These are phyloP conservation scores for Yamadazyma philogaea DNA, from an alignment of 805 yeast species.

Conservation along the genomic window DNA sequence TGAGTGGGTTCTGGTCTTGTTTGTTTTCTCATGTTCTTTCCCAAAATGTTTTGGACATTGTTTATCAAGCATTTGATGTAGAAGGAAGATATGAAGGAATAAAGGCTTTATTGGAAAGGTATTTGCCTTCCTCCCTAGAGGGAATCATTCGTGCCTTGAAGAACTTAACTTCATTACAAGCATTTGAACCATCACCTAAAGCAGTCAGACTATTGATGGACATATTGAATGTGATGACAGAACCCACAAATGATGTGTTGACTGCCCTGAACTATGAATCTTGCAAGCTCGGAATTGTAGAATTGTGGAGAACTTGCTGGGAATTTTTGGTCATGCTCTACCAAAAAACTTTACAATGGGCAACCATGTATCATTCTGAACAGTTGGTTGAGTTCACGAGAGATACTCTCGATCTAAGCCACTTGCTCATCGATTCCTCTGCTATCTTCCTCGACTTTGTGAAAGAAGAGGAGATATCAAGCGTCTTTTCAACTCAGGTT, in stretches of 20 bases:
- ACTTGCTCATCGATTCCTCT: conserved; percentile 62
- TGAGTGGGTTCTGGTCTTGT: conserved; percentile 72
- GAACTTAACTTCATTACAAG: conserved; percentile 44
- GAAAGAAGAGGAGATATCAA: conserved; percentile 3
- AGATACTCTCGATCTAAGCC: conserved; percentile 79
- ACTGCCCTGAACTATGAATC: conserved; percentile 5
- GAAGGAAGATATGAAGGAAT: conserved; percentile 74
- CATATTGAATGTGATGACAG: conserved; percentile 57
- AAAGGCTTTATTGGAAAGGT: conserved; percentile 45
- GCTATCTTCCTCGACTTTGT: conserved; percentile 8
- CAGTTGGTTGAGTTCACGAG: conserved; percentile 77
- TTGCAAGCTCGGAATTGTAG: conserved; percentile 1
- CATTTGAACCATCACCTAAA: conserved; percentile 72
- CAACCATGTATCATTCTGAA: conserved; percentile 52
- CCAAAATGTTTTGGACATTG: conserved; percentile 66
- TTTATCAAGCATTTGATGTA: conserved; percentile 70
- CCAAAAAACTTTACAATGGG: conserved; percentile 71
- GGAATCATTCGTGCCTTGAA: conserved; percentile 49
- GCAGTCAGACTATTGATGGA: conserved; percentile 76
- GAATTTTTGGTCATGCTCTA: conserved; percentile 64
- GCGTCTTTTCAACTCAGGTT: conserved; percentile 29
- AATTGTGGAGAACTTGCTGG: conserved; percentile 76
- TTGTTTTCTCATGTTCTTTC: conserved; percentile 64
- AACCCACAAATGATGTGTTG: conserved; percentile 60
- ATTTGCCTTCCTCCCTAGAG: conserved; percentile 43